Evolutionary conservation across 345 rosid species (phyloP).

Genomic region (Eucalyptus pauciflora): DNA sequence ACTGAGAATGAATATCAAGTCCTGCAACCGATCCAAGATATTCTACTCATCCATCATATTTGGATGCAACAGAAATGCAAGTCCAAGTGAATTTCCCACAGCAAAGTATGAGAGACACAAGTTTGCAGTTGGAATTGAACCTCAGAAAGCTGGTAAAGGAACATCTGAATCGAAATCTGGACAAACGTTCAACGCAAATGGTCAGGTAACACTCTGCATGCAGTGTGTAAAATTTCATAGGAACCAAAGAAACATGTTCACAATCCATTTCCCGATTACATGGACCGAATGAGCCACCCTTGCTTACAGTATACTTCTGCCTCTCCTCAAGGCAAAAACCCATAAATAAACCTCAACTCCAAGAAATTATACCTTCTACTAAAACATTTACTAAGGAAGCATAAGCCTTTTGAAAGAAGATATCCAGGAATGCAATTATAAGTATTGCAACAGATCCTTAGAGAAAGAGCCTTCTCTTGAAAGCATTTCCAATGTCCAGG

Average conservation of each 20-base stretch:
- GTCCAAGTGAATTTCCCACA: not conserved
- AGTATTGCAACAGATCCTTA: not conserved
- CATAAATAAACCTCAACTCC: not conserved
- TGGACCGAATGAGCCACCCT: not conserved
- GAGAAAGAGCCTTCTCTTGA: not conserved
- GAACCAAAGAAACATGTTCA: not conserved
- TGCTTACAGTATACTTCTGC: not conserved
- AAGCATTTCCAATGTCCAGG: not conserved
- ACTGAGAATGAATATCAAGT: not conserved
- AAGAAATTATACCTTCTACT: too few species aligned
- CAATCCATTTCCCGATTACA: not conserved
- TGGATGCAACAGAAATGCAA: not conserved
- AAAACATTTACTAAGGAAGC: too few species aligned
- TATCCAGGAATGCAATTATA: not conserved
- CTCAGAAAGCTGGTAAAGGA: not conserved
- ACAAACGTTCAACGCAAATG: not conserved
- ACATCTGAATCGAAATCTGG: not conserved
- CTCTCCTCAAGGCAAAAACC: not conserved
- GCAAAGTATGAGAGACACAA: not conserved
- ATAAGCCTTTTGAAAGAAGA: too few species aligned
- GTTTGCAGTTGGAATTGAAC: not conserved
- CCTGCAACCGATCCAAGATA: not conserved
- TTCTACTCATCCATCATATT: not conserved
- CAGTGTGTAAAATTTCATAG: not conserved
- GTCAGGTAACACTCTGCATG: not conserved